Percentiles rank a stretch among this genome's conserved stretches.
Evolutionary conservation across 176 grass and related monocot species (phyloP).

Genomic region (Bothriochloa decipiens): DNA sequence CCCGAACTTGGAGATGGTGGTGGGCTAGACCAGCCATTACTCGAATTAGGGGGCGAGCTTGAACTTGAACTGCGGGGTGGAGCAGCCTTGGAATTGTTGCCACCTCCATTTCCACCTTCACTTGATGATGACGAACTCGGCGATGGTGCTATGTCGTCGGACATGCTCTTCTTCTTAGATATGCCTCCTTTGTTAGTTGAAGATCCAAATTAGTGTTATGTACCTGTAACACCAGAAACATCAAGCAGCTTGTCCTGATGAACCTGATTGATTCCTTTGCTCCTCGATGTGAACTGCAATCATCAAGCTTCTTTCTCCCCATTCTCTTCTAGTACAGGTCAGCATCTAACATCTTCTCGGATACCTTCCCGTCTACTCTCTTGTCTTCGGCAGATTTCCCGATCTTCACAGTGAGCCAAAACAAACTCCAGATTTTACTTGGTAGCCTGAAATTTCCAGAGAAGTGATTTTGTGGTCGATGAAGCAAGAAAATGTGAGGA

Average conservation of each 20-base stretch:
- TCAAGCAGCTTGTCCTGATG: background rate
- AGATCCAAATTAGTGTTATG: background rate
- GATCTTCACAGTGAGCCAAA: background rate
- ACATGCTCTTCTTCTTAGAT: slow-evolving; percentile 21
- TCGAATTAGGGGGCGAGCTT: background rate
- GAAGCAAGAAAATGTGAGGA: background rate
- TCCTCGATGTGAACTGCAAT: background rate
- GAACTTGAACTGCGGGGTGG: slow-evolving; percentile 16
- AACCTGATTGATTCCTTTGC: background rate
- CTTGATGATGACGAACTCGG: slow-evolving; percentile 19
- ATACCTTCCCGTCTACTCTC: background rate
- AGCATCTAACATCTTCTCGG: slow-evolving; percentile 24
- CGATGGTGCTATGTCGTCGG: slow-evolving; percentile 38
- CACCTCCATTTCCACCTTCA: slow-evolving; percentile 10
- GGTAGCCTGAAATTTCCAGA: background rate
- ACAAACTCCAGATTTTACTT: background rate
- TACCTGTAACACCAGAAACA: slow-evolving; percentile 6
- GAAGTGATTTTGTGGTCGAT: background rate
- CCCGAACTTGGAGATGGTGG: slow-evolving; percentile 21
- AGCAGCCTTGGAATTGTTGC: slow-evolving; percentile 35
- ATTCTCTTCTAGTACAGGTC: slow-evolving; percentile 30
- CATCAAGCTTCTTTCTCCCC: slow-evolving; percentile 6
- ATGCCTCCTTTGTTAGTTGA: background rate
- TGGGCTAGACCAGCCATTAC: slow-evolving; percentile 7
- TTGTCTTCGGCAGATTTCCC: background rate